Conservation (phyloP, 2,329 filamentous ascomycete genomes). For the Cladosporium sp. region DNA sequence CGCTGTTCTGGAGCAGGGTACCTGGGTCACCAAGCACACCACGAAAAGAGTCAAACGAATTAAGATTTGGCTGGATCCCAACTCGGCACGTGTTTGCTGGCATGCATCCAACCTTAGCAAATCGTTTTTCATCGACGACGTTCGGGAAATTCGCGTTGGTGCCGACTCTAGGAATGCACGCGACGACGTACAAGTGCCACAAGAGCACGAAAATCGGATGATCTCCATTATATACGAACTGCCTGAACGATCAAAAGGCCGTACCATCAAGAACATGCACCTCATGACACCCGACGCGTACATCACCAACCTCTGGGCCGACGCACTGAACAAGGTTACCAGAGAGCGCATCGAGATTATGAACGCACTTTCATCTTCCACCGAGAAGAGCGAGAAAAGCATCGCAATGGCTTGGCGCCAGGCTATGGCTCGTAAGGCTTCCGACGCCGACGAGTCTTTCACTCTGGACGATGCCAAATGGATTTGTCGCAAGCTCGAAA, state of each 20-base stretch:
- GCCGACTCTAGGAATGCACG: slow-evolving; percentile 83
- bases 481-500: slow-evolving; percentile 84
- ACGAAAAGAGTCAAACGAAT: slow-evolving; percentile 73
- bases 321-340: slow-evolving; percentile 76
- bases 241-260: slow-evolving; percentile 69
- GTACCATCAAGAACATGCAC: slow-evolving; percentile 72
- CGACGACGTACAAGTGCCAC: slow-evolving; percentile 70
- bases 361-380: slow-evolving; percentile 72
- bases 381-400: slow-evolving; percentile 71
- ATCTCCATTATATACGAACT: slow-evolving; percentile 87
- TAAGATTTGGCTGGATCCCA: slow-evolving; percentile 72
- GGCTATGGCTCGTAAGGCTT: slow-evolving; percentile 68
- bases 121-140: slow-evolving; percentile 89
- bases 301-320: slow-evolving; percentile 73
- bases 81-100: slow-evolving; percentile 84
- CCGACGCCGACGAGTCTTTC: slow-evolving; percentile 62
- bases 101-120: slow-evolving; percentile 73
- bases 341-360: slow-evolving; percentile 85
- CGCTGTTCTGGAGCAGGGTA: slow-evolving; percentile 71
- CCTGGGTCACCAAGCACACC: slow-evolving; percentile 73
- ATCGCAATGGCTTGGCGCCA: slow-evolving; percentile 66
- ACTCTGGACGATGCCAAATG: slow-evolving; percentile 74
- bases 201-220: slow-evolving; percentile 66
- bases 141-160: slow-evolving; percentile 81
- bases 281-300: slow-evolving; percentile 72